Percentiles rank a stretch among this genome's conserved stretches.
Evolutionary conservation across 2,329 filamentous ascomycete species (phyloP).

Genomic region (Davidsoniella neocaledoniae): DNA sequence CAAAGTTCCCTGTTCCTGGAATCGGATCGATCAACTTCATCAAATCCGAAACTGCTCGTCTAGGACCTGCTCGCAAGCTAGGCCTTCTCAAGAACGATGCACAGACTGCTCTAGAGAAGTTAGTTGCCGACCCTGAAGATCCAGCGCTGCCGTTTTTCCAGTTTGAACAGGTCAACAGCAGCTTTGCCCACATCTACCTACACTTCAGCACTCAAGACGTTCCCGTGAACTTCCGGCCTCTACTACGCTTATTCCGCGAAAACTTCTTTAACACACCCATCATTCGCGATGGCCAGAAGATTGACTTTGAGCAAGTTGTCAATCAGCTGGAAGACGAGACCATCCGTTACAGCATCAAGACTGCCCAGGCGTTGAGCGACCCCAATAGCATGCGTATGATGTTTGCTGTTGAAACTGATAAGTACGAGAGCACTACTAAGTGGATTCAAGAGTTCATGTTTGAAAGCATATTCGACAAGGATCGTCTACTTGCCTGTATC

Average conservation of each 20-base stretch:
- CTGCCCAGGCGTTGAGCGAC: slow-evolving; percentile 53
- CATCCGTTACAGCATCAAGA: slow-evolving; percentile 61
- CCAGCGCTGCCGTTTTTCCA: slow-evolving; percentile 52
- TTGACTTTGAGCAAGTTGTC: slow-evolving; percentile 86
- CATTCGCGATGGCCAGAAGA: slow-evolving; percentile 51
- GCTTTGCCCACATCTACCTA: slow-evolving; percentile 74
- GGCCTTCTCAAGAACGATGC: slow-evolving; percentile 51
- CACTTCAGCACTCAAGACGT: slow-evolving; percentile 64
- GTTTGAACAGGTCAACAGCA: slow-evolving; percentile 85
- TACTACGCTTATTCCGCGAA: slow-evolving; percentile 70
- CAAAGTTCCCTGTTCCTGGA: slow-evolving; percentile 64
- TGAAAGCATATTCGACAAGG: slow-evolving; percentile 69
- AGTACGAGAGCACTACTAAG: slow-evolving; percentile 64
- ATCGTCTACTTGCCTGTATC: slow-evolving; percentile 44
- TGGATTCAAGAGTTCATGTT: slow-evolving; percentile 82
- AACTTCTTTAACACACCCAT: slow-evolving; percentile 94
- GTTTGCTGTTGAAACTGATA: slow-evolving; percentile 75
- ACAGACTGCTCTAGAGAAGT: slow-evolving; percentile 58
- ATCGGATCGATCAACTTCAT: slow-evolving; percentile 94
- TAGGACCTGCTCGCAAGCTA: slow-evolving; percentile 57
- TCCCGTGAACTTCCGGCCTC: slow-evolving; percentile 66
- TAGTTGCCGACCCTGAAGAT: slow-evolving; percentile 22
- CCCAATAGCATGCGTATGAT: slow-evolving; percentile 66
- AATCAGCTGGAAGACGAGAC: slow-evolving; percentile 84
- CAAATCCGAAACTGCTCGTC: slow-evolving; percentile 66